Evolutionary conservation across 2,329 filamentous ascomycete genomes (phyloP).

Genomic region (Cladosporium sp.): DNA sequence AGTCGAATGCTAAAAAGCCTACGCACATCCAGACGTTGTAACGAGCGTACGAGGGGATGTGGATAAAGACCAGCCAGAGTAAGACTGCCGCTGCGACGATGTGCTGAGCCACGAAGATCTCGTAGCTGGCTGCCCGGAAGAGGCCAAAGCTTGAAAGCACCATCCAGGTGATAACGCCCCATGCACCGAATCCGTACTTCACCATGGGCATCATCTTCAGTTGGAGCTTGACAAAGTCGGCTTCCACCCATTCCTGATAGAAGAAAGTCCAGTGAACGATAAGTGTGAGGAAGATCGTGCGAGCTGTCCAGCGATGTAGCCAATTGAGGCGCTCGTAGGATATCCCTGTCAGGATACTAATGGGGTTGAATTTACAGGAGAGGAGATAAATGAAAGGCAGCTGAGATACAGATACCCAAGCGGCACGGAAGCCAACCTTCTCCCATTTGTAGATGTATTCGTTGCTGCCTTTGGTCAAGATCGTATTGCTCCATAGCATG

Average conservation of each 20-base stretch:
- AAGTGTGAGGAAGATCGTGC: constrained; percentile 53
- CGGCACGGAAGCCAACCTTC: constrained; percentile 66
- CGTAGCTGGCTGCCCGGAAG: constrained; percentile 52
- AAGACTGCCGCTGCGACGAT: constrained; percentile 50
- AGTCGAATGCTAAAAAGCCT: constrained; percentile 35
- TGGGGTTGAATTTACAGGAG: constrained; percentile 44
- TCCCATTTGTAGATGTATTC: constrained; percentile 46
- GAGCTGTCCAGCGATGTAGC: constrained; percentile 54
- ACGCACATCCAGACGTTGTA: constrained; percentile 35
- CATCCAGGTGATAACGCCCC: constrained; percentile 53
- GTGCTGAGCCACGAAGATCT: constrained; percentile 57
- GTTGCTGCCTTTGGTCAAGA: constrained; percentile 28
- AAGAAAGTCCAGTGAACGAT: constrained; percentile 58
- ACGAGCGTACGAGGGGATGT: constrained; percentile 42
- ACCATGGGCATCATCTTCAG: constrained; percentile 51
- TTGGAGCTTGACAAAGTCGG: constrained; percentile 52
- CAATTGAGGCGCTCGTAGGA: constrained; percentile 55
- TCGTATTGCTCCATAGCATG: constrained; percentile 34
- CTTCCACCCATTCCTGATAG: constrained; percentile 54
- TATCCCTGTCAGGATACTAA: constrained; percentile 49
- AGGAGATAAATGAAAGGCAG: constrained; percentile 63
- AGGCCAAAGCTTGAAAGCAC: constrained; percentile 53
- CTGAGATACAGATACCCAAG: constrained; percentile 65
- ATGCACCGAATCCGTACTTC: constrained; percentile 54
- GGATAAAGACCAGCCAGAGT: constrained; percentile 53